Percentiles rank a stretch among this genome's conserved stretches.
Conservation (phyloP, 1,139 yeast genomes). For the Candida anutae region DNA sequence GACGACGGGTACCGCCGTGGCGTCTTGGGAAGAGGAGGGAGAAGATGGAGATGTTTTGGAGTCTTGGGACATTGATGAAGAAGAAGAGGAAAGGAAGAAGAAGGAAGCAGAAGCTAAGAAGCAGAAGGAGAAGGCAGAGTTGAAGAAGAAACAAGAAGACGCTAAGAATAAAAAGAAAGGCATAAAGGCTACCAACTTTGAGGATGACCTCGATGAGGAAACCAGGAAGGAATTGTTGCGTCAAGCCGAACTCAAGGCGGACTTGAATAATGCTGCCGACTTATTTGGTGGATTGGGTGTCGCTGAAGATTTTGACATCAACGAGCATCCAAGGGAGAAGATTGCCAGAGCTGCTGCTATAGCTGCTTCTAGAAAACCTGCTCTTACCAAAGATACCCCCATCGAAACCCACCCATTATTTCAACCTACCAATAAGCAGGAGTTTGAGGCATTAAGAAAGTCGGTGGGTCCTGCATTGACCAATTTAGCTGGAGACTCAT, state of each 20-base stretch:
- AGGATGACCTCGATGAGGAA: conserved; percentile 55
- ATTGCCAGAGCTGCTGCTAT: conserved; percentile 47
- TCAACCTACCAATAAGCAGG: conserved; percentile 71
- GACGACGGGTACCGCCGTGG: conserved; percentile 31
- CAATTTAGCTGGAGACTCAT: conserved; percentile 53
- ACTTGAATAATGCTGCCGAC: conserved; percentile 88
- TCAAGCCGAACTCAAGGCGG: conserved; percentile 76
- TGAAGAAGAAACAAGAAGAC: conserved; percentile 32
- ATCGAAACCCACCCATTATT: conserved; percentile 70
- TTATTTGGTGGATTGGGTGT: conserved; percentile 80
- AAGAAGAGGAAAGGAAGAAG: conserved; percentile 48
- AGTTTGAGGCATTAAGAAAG: conserved; percentile 78
- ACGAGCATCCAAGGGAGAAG: conserved; percentile 61
- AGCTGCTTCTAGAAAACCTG: conserved; percentile 27
- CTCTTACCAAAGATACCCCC: conserved; percentile 59
- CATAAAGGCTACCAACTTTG: conserved; percentile 30
- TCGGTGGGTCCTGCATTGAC: conserved; percentile 63
- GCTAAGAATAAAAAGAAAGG: conserved; percentile 23
- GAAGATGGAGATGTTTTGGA: conserved; percentile 66
- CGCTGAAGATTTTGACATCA: conserved; percentile 36
- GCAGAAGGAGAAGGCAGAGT: conserved; percentile 33
- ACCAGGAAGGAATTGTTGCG: conserved; percentile 67
- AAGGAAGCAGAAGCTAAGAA: conserved; percentile 30
- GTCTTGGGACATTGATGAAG: conserved; percentile 80
- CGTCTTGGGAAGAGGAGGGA: conserved; percentile 82